phyloP scores from a whole-genome alignment of 2,329 filamentous ascomycete genomes.

The Fusarium sp. region DNA sequence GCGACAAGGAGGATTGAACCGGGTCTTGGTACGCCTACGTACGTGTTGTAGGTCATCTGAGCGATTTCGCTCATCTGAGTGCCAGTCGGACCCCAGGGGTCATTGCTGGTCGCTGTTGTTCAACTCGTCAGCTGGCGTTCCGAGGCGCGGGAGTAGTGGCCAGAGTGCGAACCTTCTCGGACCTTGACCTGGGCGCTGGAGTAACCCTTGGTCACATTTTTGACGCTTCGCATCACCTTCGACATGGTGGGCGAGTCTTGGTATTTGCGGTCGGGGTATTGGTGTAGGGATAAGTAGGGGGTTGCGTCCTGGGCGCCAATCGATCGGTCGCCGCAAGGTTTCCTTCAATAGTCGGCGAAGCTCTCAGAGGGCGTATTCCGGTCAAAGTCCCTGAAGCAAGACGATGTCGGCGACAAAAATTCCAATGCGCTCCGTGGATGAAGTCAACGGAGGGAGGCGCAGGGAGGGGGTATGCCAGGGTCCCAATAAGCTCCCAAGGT shows the following conservation, averaged over 20 bases:
- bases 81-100: slow-evolving; percentile 97
- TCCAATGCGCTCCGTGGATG: slow-evolving; percentile 33
- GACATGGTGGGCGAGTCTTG: slow-evolving; percentile 75
- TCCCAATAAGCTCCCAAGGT: slow-evolving; percentile 34
- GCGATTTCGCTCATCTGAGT: slow-evolving; percentile 99
- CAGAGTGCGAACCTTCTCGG: slow-evolving; percentile 80
- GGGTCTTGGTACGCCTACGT: slow-evolving; percentile 54
- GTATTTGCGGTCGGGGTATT: slow-evolving; percentile 5
- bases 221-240: slow-evolving; percentile 95
- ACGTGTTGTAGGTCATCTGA: slow-evolving; percentile 98
- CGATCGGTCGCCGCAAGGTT: slow-evolving; percentile 33
- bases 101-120: slow-evolving; percentile 91
- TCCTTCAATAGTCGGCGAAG: slow-evolving; percentile 15
- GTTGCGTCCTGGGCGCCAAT: slow-evolving; percentile 37
- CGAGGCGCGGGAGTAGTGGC: neutral
- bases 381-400: slow-evolving; percentile 15
- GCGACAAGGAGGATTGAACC: neutral
- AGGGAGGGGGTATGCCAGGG: slow-evolving; percentile 38
- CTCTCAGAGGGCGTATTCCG: slow-evolving; percentile 3
- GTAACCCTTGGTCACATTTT: slow-evolving; percentile 99
- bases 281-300: slow-evolving; percentile 11
- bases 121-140: slow-evolving; percentile 31
- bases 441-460: slow-evolving; percentile 23
- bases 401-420: slow-evolving; percentile 25
- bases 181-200: slow-evolving; percentile 97